Conservation (phyloP, 2,329 filamentous ascomycete genomes). For the Teratosphaeria pseudoeucalypti region DNA sequence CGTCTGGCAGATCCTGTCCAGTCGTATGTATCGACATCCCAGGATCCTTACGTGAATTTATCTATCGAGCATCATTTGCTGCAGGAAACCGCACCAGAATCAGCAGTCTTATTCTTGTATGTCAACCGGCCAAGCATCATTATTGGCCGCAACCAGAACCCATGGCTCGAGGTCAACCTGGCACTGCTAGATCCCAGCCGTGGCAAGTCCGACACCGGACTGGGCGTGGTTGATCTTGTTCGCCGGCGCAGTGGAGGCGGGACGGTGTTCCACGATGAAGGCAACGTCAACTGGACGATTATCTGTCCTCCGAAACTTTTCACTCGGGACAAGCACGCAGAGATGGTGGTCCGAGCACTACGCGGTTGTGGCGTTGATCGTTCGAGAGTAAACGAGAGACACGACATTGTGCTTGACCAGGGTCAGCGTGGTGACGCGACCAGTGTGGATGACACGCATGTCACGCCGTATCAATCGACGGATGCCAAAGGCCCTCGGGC, state of each 20-base stretch:
- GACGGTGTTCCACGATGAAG: conserved; percentile 84
- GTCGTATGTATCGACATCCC: conserved; percentile 42
- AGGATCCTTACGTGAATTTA: conserved; percentile 78
- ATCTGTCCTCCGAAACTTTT: conserved; percentile 70
- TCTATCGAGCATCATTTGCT: conserved; percentile 88
- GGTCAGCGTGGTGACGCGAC: conserved; percentile 16
- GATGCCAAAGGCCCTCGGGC: conserved; percentile 20
- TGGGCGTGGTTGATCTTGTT: conserved; percentile 52
- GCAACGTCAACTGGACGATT: conserved; percentile 92
- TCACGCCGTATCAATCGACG: conserved; percentile 32
- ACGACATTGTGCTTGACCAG: conserved; percentile 77
- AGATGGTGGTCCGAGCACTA: conserved; percentile 86
- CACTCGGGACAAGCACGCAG: conserved; percentile 74
- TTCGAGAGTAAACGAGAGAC: conserved; percentile 72
- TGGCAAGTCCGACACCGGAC: conserved; percentile 13
- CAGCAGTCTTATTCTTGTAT: conserved; percentile 77
- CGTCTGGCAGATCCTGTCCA: conserved; percentile 26
- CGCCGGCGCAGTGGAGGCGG: conserved; percentile 81
- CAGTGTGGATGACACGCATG: conserved; percentile 33
- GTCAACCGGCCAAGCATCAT: conserved; percentile 78
- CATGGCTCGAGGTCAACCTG: conserved; percentile 85
- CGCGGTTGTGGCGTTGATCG: conserved; percentile 46
- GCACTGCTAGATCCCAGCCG: conserved; percentile 42
- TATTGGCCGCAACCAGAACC: conserved; percentile 94
- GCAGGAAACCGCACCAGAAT: conserved; percentile 58